phyloP scores from a whole-genome alignment of 2,329 filamentous ascomycete species.

The Colletotrichum sp. region DNA sequence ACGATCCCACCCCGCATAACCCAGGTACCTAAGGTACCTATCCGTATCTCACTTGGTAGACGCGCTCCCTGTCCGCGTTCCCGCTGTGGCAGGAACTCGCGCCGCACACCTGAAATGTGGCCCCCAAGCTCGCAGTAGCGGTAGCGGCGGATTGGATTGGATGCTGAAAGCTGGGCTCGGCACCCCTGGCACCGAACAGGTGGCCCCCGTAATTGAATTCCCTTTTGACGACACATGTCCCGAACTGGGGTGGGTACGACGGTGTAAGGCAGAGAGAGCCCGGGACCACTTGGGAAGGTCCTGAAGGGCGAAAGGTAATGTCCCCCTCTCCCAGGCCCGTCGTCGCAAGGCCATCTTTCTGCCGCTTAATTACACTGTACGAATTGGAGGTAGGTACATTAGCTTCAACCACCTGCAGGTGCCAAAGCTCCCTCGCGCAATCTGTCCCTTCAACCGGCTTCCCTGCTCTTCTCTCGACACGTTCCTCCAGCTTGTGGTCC shows the following conservation, averaged over 20 bases:
- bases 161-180: neutral
- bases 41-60: neutral
- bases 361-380: neutral
- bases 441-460: conserved; percentile 22
- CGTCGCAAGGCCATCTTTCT: neutral
- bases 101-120: neutral
- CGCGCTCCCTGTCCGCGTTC: neutral
- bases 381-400: neutral
- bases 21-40: neutral
- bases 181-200: conserved; percentile 5
- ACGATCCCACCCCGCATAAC: conserved; percentile 2
- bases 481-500: neutral
- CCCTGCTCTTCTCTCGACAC: conserved; percentile 21
- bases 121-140: neutral
- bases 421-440: conserved; percentile 14
- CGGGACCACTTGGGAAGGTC: neutral
- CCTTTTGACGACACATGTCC: conserved; percentile 27
- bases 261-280: neutral
- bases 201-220: conserved; percentile 1
- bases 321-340: neutral
- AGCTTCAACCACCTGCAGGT: neutral
- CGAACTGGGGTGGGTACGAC: neutral
- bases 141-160: neutral
- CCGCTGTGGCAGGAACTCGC: conserved; percentile 5
- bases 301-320: conserved; percentile 8